Conservation (phyloP, 208 protist species). For the Plasmodiophora brassicae region DNA sequence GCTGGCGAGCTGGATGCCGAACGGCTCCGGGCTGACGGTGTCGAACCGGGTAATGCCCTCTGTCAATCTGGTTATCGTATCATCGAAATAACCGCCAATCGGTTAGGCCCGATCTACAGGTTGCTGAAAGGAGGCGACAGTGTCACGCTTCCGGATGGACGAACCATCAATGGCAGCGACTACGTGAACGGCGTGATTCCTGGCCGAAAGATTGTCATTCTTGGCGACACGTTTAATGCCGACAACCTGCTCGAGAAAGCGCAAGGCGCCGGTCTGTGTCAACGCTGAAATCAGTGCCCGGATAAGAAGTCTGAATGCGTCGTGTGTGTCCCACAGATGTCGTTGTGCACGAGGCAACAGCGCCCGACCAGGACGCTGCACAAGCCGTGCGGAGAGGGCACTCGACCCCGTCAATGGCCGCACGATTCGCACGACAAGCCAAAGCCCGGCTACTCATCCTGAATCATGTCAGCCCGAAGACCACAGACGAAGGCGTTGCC, state of each 20-base stretch:
- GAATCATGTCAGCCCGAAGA: constrained; percentile 17
- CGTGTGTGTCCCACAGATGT: too few species aligned
- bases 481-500: not conserved
- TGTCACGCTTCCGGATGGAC: not conserved
- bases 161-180: not conserved
- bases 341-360: constrained; percentile 1
- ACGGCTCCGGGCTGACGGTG: not conserved
- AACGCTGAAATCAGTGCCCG: not conserved
- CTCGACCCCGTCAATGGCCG: constrained; percentile 3
- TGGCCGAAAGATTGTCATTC: not conserved
- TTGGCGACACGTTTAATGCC: not conserved
- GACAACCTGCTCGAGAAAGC: not conserved
- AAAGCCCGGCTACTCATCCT: not conserved
- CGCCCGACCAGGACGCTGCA: not conserved
- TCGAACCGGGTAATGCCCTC: not conserved
- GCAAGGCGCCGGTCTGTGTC: not conserved
- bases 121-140: not conserved
- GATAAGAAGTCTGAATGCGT: too few species aligned
- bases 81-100: not conserved
- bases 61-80: not conserved
- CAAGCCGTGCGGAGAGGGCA: not conserved
- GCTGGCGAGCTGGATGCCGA: not conserved
- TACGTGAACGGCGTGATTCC: not conserved
- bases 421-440: not conserved
- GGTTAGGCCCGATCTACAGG: not conserved